A percentile compares a stretch with the other conserved stretches of the same genome.
These are phyloP conservation scores for Prunus fruticosa DNA, from an alignment of 306 rosid genomes.

Conservation along the genomic window DNA sequence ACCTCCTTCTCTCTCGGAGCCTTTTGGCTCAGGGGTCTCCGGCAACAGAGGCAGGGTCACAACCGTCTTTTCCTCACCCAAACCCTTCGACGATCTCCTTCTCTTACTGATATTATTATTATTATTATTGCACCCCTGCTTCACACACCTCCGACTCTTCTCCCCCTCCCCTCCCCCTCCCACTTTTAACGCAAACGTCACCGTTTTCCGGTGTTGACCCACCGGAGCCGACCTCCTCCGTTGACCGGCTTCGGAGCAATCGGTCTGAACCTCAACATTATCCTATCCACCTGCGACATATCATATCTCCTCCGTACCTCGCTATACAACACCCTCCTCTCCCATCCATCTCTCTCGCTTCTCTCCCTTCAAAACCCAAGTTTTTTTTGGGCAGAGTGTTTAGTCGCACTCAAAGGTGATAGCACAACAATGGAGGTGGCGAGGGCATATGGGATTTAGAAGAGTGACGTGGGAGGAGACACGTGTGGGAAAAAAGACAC, in stretches of 20 bases:
- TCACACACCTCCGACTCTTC: slow-evolving; percentile 1
- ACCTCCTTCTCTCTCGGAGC: slow-evolving; percentile 15
- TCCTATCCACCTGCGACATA: slow-evolving; percentile 45
- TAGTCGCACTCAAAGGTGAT: neutral
- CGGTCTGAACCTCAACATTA: slow-evolving; percentile 83
- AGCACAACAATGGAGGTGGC: neutral
- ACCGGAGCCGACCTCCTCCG: slow-evolving; percentile 32
- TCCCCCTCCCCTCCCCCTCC: slow-evolving; percentile 17
- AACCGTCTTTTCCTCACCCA: slow-evolving; percentile 20
- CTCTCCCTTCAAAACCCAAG: neutral
- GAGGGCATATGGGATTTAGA: slow-evolving; percentile 14
- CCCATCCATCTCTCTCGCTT: slow-evolving; percentile 41
- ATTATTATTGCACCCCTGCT: slow-evolving; percentile 32
- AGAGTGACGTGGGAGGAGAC: slow-evolving; percentile 14
- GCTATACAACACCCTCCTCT: slow-evolving; percentile 83
- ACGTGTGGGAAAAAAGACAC: slow-evolving; percentile 29
- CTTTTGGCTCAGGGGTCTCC: slow-evolving; percentile 63
- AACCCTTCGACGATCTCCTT: slow-evolving; percentile 29
- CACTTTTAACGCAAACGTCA: slow-evolving; percentile 12
- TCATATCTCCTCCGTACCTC: slow-evolving; percentile 36
- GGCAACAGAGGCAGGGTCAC: slow-evolving; percentile 73
- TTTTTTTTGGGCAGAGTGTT: neutral
- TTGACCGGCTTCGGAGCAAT: slow-evolving; percentile 76
- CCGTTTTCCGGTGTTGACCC: slow-evolving; percentile 38
- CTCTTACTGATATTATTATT: neutral